Evolutionary conservation across 2,329 filamentous ascomycete species (phyloP).

Genomic region (Claviceps humidiphila): DNA sequence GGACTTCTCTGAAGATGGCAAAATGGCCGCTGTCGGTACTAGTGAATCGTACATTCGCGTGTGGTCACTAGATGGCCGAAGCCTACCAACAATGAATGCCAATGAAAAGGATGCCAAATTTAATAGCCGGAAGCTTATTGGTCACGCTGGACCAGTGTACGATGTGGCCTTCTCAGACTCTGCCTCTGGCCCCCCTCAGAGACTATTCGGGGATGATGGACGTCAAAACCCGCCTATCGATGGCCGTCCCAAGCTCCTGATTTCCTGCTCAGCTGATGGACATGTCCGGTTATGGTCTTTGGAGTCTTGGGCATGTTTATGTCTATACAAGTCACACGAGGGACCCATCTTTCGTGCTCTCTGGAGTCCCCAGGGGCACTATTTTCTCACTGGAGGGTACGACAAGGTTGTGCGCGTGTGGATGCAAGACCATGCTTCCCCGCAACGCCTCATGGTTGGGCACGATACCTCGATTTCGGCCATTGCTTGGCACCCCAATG

Average conservation of each 20-base stretch:
- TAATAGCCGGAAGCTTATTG: conserved; percentile 62
- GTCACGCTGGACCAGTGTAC: conserved; percentile 83
- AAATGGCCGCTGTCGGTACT: conserved; percentile 77
- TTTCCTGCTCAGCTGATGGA: conserved; percentile 79
- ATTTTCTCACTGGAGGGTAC: conserved; percentile 77
- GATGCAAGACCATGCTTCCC: conserved; percentile 84
- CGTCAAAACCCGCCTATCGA: conserved; percentile 29
- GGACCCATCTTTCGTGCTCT: conserved; percentile 77
- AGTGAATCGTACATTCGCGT: conserved; percentile 91
- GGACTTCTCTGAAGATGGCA: conserved; percentile 86
- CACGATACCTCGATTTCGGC: conserved; percentile 89
- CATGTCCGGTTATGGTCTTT: conserved; percentile 87
- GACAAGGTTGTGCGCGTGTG: conserved; percentile 86
- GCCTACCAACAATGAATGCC: conserved; percentile 54
- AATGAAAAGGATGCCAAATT: conserved; percentile 46
- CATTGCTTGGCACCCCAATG: conserved; percentile 90
- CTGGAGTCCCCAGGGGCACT: conserved; percentile 90
- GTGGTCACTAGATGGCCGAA: conserved; percentile 79
- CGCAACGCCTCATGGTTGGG: conserved; percentile 76
- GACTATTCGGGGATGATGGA: conserved; percentile 38
- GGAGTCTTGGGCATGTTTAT: conserved; percentile 82
- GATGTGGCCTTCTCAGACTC: conserved; percentile 72
- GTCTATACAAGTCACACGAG: conserved; percentile 87
- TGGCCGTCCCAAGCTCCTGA: conserved; percentile 56
- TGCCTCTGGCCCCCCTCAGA: conserved; percentile 40